Conservation (phyloP, 1,139 yeast genomes). For the Ogataea hybrid region DNA sequence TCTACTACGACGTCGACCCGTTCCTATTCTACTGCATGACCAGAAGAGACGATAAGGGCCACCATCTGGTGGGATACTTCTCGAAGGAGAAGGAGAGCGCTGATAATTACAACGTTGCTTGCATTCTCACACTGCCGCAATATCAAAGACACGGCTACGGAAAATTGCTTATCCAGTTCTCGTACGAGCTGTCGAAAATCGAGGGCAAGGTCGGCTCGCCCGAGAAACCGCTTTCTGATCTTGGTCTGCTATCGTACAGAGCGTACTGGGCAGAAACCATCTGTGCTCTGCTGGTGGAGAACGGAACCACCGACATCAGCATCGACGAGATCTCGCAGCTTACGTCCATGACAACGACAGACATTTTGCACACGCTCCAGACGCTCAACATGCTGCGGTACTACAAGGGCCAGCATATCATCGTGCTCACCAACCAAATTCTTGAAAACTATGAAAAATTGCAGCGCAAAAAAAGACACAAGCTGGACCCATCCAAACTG, state of each 20-base stretch:
- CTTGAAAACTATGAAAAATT: conserved; percentile 73
- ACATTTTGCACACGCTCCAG: conserved; percentile 88
- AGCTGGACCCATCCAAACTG: conserved; percentile 68
- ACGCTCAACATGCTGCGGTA: conserved; percentile 87
- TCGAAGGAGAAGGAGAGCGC: conserved; percentile 96
- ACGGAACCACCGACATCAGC: conserved; percentile 64
- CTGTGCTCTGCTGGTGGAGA: conserved; percentile 70
- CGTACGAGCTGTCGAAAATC: conserved; percentile 81
- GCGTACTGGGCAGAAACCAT: conserved; percentile 96
- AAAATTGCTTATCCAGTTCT: conserved; percentile 84
- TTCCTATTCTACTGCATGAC: conserved; percentile 96
- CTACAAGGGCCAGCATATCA: conserved; percentile 94
- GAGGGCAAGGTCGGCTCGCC: conserved; percentile 95
- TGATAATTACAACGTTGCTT: conserved; percentile 94
- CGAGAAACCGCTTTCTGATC: conserved; percentile 93
- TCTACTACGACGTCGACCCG: conserved; percentile 97
- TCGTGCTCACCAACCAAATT: conserved; percentile 84
- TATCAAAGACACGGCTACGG: conserved; percentile 96
- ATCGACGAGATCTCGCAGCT: conserved; percentile 86
- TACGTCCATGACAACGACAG: conserved; percentile 96
- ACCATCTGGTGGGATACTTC: conserved; percentile 93
- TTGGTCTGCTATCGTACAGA: conserved; percentile 88
- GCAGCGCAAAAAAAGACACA: conserved; percentile 71
- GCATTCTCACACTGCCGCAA: conserved; percentile 93
- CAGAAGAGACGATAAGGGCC: conserved; percentile 80